Evolutionary conservation across 805 yeast species (phyloP).

Genomic region (Metschnikowia picachoensis): DNA sequence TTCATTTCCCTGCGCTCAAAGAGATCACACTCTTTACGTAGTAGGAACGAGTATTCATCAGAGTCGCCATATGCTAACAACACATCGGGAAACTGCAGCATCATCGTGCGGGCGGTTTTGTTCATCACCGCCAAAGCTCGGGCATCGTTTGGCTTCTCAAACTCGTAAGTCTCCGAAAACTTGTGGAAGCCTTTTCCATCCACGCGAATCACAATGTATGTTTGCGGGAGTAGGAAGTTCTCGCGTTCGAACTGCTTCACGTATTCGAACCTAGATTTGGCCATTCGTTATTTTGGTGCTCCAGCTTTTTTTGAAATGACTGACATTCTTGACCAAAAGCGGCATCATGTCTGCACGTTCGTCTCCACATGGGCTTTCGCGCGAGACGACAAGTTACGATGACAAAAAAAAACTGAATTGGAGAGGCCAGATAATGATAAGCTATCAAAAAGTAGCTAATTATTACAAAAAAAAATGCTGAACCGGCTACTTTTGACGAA

Average conservation of each 20-base stretch:
- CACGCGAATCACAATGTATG: slow-evolving; percentile 77
- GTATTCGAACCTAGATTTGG: slow-evolving; percentile 83
- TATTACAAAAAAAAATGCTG: too few species aligned
- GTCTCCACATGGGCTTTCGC: too few species aligned
- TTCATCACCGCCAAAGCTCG: slow-evolving; percentile 80
- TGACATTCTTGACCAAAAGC: too few species aligned
- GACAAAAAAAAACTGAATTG: too few species aligned
- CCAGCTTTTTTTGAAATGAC: background rate
- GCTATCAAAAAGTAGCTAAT: too few species aligned
- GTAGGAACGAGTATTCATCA: slow-evolving; percentile 86
- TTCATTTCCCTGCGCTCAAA: slow-evolving; percentile 85
- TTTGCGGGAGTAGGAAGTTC: slow-evolving; percentile 67
- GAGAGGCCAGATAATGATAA: too few species aligned
- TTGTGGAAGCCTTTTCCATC: slow-evolving; percentile 95
- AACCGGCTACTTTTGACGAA: too few species aligned
- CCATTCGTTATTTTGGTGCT: slow-evolving; percentile 43
- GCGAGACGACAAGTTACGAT: too few species aligned
- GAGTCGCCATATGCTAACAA: slow-evolving; percentile 89
- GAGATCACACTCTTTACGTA: slow-evolving; percentile 57
- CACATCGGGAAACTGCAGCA: slow-evolving; percentile 66
- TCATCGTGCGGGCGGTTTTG: slow-evolving; percentile 64
- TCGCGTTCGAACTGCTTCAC: slow-evolving; percentile 80
- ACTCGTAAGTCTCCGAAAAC: slow-evolving; percentile 67
- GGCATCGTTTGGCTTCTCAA: slow-evolving; percentile 83
- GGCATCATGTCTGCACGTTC: too few species aligned